Evolutionary conservation across 768 basidiomycete genomes (phyloP), one percentile per base, ranked within the genome.

Genomic region (Tricholoma saponaceum): DNA sequence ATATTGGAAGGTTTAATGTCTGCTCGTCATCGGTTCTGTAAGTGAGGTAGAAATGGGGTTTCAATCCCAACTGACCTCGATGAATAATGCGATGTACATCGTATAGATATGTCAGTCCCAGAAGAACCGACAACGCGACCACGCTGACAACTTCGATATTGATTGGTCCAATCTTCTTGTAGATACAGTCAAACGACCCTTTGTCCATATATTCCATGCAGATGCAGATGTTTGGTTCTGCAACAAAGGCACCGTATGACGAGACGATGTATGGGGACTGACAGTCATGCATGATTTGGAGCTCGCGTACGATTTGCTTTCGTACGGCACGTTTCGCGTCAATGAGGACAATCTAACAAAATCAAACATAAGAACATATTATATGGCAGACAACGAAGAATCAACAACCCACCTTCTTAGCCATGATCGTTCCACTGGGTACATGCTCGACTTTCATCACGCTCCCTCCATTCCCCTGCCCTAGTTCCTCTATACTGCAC

Each of bases 1-100:
- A 99, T 96, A 69, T 98, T 99, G 7, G 95, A 97, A 16, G 97
- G 97, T 73, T 99, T 99, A 80, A 99, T 98, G 68, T 98, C 97
- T 98, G 66, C 30, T 35, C 25, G 7, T n/a, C 32, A 10, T 13
- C 7, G 12, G 8, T 32, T 22, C n/a, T 14, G 10, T 12, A 37
- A 7, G 53, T 50, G 28, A 23, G 22, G 2, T 22, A 20, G 4
- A 8, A 5, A 14, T n/a, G 4, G 25, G 46, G 13, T 9, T 16
- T 20, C 7, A 8, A 20, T 5, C 5, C 25, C 47, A n/a, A 75
- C 87, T 61, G 60, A 96, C 97, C 96, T 70, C 97, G 89, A 74
- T 98, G 97, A 66, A 99, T 98, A 72, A 98, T 98, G 32, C 95
- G 87, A 70, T 96, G 95, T 5, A 85, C 91, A 69, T 99, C 97